Evolutionary conservation across 345 rosid species (phyloP).

Genomic region (Populus davidiana): DNA sequence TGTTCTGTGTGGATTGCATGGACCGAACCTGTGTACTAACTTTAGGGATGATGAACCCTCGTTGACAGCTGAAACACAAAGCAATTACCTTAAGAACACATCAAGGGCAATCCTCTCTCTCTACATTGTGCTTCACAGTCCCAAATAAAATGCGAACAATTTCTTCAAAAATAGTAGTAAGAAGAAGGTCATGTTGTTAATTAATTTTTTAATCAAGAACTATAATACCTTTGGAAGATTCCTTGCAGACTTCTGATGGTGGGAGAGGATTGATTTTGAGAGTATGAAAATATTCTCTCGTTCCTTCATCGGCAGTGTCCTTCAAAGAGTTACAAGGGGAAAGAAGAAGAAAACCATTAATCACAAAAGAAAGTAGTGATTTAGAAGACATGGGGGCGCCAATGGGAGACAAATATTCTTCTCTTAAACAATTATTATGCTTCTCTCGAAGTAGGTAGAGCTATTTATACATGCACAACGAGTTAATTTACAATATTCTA

Average conservation of each 20-base stretch:
- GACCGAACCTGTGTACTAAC: too few species aligned
- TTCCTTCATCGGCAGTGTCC: not conserved
- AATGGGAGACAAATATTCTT: not conserved
- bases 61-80: too few species aligned
- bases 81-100: too few species aligned
- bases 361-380: not conserved
- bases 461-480: too few species aligned
- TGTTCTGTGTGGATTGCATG: too few species aligned
- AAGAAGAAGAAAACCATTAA: not conserved
- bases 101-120: too few species aligned
- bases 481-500: too few species aligned
- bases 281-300: not conserved
- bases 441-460: too few species aligned
- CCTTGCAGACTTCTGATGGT: not conserved
- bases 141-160: too few species aligned
- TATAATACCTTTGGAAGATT: not conserved
- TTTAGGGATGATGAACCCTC: too few species aligned
- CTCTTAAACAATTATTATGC: too few species aligned
- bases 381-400: not conserved
- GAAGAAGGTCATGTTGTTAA: not conserved
- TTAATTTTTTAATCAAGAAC: not conserved
- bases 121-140: too few species aligned
- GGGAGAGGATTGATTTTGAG: not conserved
- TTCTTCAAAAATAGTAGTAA: not conserved
- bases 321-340: not conserved